These are phyloP conservation scores for Bjerkandera adusta DNA, from an alignment of 1,284 basidiomycete species.

Conservation along the genomic window DNA sequence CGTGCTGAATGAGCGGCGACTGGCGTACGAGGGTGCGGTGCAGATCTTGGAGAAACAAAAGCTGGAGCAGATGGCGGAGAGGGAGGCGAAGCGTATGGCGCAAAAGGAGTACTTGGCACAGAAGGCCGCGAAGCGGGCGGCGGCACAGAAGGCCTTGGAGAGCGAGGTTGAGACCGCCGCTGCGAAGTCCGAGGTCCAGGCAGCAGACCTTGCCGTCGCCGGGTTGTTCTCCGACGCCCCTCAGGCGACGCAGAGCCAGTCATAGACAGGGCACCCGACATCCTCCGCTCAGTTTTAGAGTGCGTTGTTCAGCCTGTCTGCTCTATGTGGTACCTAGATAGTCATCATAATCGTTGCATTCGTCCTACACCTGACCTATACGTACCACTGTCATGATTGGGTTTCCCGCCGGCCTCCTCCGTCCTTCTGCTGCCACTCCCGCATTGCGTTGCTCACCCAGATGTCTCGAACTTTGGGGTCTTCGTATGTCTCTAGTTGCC, in stretches of 20 bases:
- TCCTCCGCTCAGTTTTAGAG: neutral
- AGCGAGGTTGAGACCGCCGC: too few relatives aligned
- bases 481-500: conserved; percentile 70
- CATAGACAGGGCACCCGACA: neutral
- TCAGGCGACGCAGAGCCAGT: neutral
- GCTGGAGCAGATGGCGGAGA: conserved; percentile 15
- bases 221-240: conserved; percentile 23
- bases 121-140: conserved; percentile 21
- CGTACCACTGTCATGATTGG: neutral
- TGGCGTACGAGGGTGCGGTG: conserved; percentile 74
- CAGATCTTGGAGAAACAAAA: conserved; percentile 36
- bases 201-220: conserved; percentile 24
- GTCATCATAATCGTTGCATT: too few relatives aligned
- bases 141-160: conserved; percentile 24
- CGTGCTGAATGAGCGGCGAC: conserved; percentile 87
- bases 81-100: conserved; percentile 6
- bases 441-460: conserved; percentile 67
- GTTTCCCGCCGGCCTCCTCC: conserved; percentile 12
- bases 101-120: conserved; percentile 10
- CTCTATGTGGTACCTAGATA: too few relatives aligned
- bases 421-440: conserved; percentile 48
- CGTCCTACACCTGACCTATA: neutral
- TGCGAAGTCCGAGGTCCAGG: conserved; percentile 15
- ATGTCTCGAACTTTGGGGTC: conserved; percentile 65
- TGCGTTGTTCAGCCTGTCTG: neutral